Evolutionary conservation across 1,139 yeast genomes (phyloP).

Genomic region (Taiozyma sp.): DNA sequence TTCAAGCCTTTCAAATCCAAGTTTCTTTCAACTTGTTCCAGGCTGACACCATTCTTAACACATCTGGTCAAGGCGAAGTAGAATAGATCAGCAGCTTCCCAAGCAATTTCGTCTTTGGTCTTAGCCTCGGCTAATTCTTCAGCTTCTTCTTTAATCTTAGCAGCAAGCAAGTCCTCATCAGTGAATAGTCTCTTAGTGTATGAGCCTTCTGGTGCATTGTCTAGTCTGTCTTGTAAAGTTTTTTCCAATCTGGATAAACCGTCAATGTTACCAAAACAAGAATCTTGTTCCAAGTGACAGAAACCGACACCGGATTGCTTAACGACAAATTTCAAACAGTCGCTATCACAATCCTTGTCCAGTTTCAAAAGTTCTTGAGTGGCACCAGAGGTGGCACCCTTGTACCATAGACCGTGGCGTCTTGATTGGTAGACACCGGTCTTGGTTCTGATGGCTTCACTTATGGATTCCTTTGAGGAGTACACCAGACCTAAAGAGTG

Average conservation of each 20-base stretch:
- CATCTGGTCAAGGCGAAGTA: conserved; percentile 90
- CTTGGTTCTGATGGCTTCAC: conserved; percentile 72
- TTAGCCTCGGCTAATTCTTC: conserved; percentile 90
- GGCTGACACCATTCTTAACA: conserved; percentile 71
- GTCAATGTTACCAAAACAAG: conserved; percentile 71
- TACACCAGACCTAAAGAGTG: conserved; percentile 85
- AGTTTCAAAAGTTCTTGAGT: conserved; percentile 68
- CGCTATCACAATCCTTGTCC: conserved; percentile 87
- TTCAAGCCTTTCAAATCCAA: conserved; percentile 78
- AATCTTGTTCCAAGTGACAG: conserved; percentile 77
- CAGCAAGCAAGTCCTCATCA: conserved; percentile 68
- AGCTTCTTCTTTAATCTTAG: conserved; percentile 93
- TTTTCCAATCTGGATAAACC: conserved; percentile 66
- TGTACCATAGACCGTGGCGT: conserved; percentile 87
- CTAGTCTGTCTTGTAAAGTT: conserved; percentile 48
- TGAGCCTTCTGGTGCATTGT: conserved; percentile 80
- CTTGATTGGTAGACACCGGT: conserved; percentile 95
- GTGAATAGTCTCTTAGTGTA: conserved; percentile 84
- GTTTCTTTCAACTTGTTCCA: conserved; percentile 78
- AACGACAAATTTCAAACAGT: conserved; percentile 81
- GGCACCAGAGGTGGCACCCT: conserved; percentile 94
- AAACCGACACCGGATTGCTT: conserved; percentile 82
- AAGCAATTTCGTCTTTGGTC: conserved; percentile 67
- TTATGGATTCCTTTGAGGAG: conserved; percentile 76
- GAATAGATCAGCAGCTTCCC: conserved; percentile 96